Base-by-base conservation (phyloP, 1,139 yeast genomes). In the Geotrichum restrictum region DNA sequence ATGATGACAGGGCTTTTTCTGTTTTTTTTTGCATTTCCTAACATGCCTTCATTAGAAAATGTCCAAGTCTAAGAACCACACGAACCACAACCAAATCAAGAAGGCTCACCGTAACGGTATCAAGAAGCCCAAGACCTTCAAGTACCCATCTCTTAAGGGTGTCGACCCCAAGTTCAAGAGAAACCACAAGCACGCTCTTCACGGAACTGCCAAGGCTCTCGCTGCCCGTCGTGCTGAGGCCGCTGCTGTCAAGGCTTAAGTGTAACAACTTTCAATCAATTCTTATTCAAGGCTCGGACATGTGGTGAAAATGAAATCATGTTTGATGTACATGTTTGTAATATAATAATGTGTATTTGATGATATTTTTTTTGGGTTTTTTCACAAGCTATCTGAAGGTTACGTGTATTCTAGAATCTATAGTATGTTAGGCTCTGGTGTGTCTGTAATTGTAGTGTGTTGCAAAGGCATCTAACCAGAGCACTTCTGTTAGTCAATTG, bases 21-120 rank as follows among this genome's bases (percentile, higher is more conserved):
- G 3, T 6, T 34, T 19, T 13, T 6, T 34, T 19, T 13, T 16
- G 5, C 40, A 21, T 22, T 5, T 34, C n/a, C 49, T 45, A 45
- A 45, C 41, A 4, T 37, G 13, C 5, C 19, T 3, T 24, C n/a
- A 18, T 33, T 43, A 51, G 53, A 51, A 24, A 52, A 53, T 55
- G 56, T 51, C 57, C 44, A 55, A 55, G 55, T 55, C 98, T 69
- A 93, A 93, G 96, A 93, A 93, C 82, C 98, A 93, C 78, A 93
- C 98, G 80, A 91, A 91, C 81, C 98, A 93, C 82, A 93, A 93
- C 95, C 98, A 93, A 79, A 88, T 87, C 89, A 86, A 79, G 77
- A 93, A 93, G 95, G 98, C 98, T 73, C 98, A 93, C 96, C 91
- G 84, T 77, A 93, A 93, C 88, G 98, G 98, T 81, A 93, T 93